phyloP scores from a whole-genome alignment of 2,329 filamentous ascomycete genomes.

The Exophiala calicioides region DNA sequence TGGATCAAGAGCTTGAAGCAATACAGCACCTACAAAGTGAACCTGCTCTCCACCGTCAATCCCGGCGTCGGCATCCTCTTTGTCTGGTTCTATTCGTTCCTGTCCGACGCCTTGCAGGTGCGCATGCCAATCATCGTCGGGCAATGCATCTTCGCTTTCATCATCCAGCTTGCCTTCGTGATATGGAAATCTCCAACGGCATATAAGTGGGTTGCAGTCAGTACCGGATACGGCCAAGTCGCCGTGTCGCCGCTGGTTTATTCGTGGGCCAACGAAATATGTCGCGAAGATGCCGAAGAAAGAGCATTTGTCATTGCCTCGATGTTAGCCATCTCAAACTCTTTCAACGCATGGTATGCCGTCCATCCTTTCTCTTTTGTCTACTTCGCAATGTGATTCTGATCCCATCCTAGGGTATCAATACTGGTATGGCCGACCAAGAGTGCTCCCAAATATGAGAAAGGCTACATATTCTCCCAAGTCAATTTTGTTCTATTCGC shows the following conservation, averaged over 20 bases:
- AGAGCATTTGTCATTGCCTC: constrained; percentile 9
- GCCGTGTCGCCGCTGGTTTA: background rate
- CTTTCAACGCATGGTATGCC: constrained; percentile 7
- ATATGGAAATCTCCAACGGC: constrained; percentile 33
- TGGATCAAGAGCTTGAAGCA: constrained; percentile 41
- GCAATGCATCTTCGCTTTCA: constrained; percentile 42
- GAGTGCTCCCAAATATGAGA: background rate
- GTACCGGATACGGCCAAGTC: background rate
- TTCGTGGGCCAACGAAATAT: constrained; percentile 12
- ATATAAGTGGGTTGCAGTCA: constrained; percentile 15
- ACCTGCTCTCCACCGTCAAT: constrained; percentile 48
- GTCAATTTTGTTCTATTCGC: constrained; percentile 3
- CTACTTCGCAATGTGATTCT: background rate
- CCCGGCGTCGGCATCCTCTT: constrained; percentile 50
- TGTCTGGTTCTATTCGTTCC: constrained; percentile 56
- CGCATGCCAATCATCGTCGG: constrained; percentile 53
- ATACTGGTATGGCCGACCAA: constrained; percentile 2
- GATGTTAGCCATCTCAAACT: constrained; percentile 5
- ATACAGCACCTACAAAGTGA: constrained; percentile 44
- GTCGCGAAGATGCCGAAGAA: constrained; percentile 8
- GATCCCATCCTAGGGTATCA: constrained; percentile 1
- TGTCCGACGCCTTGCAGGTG: constrained; percentile 53
- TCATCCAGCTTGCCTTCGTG: constrained; percentile 29
- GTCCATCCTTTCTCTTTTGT: background rate
- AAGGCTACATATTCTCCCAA: constrained; percentile 4